Evolutionary conservation across 177 flowering plant species (phyloP).

Genomic region (Vitis hybrid): DNA sequence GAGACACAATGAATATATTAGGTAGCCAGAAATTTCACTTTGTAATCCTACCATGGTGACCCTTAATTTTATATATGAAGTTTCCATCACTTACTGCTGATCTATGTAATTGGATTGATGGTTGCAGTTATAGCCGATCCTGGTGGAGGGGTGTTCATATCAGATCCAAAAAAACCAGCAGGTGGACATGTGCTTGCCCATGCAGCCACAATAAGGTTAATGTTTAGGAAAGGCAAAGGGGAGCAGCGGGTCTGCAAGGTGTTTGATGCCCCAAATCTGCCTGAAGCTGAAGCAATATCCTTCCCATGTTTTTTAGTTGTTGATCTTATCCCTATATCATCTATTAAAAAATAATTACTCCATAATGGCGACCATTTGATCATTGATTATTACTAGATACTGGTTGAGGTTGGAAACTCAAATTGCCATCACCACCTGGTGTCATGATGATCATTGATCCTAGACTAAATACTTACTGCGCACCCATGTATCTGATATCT

Average conservation of each 20-base stretch:
- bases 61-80: background rate
- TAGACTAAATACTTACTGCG: background rate
- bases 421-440: background rate
- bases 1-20: background rate
- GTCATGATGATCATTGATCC: background rate
- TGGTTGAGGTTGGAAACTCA: background rate
- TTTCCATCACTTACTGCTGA: background rate
- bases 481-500: background rate
- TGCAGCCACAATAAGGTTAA: slow-evolving; percentile 85
- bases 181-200: slow-evolving; percentile 99
- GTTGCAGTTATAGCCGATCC: slow-evolving; percentile 94
- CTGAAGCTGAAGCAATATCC: slow-evolving; percentile 99
- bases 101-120: slow-evolving; percentile 2
- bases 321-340: background rate
- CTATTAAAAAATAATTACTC: background rate
- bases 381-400: background rate
- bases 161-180: slow-evolving; percentile 98
- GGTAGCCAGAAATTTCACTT: no score
- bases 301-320: slow-evolving; percentile 13
- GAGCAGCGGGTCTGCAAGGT: slow-evolving; percentile 97
- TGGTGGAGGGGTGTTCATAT: slow-evolving; percentile 87
- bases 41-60: no score
- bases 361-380: background rate
- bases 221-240: slow-evolving; percentile 98
- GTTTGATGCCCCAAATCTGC: slow-evolving; percentile 95